Percentiles rank a stretch among this genome's conserved stretches.
phyloP scores from a whole-genome alignment of 208 protist species.

The Acanthamoeba healyi region DNA sequence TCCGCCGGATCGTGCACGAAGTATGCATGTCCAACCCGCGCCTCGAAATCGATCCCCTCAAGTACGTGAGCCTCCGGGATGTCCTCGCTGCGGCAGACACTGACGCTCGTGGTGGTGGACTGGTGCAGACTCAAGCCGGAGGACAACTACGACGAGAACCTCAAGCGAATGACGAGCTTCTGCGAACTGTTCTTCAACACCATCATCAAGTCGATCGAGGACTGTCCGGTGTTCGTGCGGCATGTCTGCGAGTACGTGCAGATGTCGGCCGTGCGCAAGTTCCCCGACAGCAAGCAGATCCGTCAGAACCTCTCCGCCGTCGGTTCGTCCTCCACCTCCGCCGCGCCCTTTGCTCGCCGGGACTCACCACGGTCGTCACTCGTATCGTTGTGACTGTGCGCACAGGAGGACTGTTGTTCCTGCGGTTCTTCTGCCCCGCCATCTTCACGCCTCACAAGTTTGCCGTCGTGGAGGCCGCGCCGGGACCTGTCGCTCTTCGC shows the following conservation, averaged over 20 bases:
- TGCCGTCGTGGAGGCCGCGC: constrained; percentile 77
- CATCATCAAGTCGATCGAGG: constrained; percentile 67
- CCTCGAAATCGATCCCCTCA: constrained; percentile 66
- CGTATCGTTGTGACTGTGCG: no score
- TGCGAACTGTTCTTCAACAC: constrained; percentile 71
- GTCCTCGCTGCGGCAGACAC: not conserved
- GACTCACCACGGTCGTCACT: no score
- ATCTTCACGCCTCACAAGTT: constrained; percentile 81
- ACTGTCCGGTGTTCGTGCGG: constrained; percentile 71
- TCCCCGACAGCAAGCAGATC: constrained; percentile 74
- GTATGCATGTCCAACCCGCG: constrained; percentile 37
- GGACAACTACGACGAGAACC: constrained; percentile 60
- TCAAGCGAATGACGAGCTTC: constrained; percentile 22
- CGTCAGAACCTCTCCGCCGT: constrained; percentile 72
- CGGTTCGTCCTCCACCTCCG: not conserved
- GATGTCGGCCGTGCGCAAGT: constrained; percentile 68
- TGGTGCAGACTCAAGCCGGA: constrained; percentile 26
- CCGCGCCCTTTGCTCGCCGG: no score
- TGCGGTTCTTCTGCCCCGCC: constrained; percentile 85
- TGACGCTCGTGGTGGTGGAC: not conserved
- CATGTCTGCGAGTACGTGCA: constrained; percentile 68
- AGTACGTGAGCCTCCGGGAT: not conserved
- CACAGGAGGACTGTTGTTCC: constrained; percentile 85
- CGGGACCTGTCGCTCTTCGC: constrained; percentile 38
- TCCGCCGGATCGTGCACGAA: constrained; percentile 37